Evolutionary conservation across 2,329 filamentous ascomycete genomes (phyloP).

Genomic region (Magnaporthiopsis rhizophila): DNA sequence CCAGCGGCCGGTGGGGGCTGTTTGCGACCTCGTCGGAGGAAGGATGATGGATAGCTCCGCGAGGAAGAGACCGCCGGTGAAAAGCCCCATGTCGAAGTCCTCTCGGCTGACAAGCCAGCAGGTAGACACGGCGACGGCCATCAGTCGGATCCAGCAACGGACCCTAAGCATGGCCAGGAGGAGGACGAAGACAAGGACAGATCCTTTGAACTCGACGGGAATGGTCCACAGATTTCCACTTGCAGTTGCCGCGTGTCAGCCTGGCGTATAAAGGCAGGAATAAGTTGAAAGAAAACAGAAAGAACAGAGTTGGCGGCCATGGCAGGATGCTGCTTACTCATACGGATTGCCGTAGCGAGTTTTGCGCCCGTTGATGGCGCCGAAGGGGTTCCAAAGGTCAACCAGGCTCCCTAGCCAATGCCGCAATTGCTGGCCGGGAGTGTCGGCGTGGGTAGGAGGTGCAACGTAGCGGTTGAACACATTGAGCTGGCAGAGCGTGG

Average conservation of each 20-base stretch:
- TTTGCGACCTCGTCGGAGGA: conserved; percentile 8
- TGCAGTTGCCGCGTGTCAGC: conserved; percentile 19
- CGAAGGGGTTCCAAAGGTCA: background rate
- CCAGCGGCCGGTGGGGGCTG: too few species aligned
- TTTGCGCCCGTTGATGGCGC: background rate
- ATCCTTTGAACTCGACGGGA: conserved; percentile 36
- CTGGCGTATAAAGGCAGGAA: conserved; percentile 22
- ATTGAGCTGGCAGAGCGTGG: conserved; percentile 20
- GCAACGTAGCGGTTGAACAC: conserved; percentile 10
- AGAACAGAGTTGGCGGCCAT: conserved; percentile 11
- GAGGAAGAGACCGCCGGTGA: conserved; percentile 35
- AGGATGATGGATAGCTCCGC: conserved; percentile 34
- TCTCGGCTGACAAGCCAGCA: conserved; percentile 30
- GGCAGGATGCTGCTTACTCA: background rate
- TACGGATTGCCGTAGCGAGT: background rate
- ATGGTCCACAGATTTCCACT: conserved; percentile 35
- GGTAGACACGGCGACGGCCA: background rate
- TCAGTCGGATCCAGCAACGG: background rate
- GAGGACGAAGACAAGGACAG: conserved; percentile 33
- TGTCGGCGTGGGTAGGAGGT: conserved; percentile 16
- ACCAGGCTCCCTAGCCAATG: conserved; percentile 20
- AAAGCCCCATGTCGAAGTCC: conserved; percentile 27
- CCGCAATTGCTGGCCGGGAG: conserved; percentile 19
- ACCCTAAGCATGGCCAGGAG: conserved; percentile 22
- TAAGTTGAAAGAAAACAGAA: conserved; percentile 8